phyloP scores from a whole-genome alignment of 176 grass and related monocot genomes.

The Carex myosuroides region DNA sequence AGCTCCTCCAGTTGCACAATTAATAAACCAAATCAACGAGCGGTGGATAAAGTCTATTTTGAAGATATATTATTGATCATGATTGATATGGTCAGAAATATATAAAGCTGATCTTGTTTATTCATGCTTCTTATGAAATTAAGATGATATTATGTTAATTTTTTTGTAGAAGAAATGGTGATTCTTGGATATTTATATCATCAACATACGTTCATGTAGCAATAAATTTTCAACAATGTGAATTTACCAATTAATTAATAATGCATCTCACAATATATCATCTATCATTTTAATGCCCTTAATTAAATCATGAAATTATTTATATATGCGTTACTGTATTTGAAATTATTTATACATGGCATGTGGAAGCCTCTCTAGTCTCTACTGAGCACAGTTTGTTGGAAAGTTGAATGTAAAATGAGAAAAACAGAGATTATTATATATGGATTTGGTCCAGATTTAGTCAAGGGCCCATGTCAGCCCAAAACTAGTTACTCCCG shows the following conservation, averaged over 20 bases:
- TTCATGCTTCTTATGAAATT: neutral
- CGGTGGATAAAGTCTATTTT: neutral
- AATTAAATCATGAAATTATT: neutral
- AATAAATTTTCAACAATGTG: neutral
- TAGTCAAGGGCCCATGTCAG: neutral
- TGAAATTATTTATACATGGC: too few relatives aligned
- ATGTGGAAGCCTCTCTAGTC: too few relatives aligned
- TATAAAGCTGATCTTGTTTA: neutral
- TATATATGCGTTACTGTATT: too few relatives aligned
- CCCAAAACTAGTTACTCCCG: neutral
- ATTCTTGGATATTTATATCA: too few relatives aligned
- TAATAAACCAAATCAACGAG: neutral
- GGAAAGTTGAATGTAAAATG: neutral
- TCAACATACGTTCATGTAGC: too few relatives aligned
- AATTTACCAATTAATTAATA: neutral
- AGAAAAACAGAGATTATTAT: neutral
- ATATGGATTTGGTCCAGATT: neutral
- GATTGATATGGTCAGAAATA: neutral
- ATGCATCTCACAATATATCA: neutral
- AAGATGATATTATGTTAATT: too few relatives aligned
- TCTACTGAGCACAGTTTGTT: neutral
- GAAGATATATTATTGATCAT: neutral
- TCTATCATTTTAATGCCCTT: neutral
- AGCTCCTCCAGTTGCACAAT: neutral
- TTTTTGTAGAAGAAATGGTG: too few relatives aligned